phyloP scores from a whole-genome alignment of 2,329 filamentous ascomycete genomes.

The Phaeosphaeriaceae sp. region DNA sequence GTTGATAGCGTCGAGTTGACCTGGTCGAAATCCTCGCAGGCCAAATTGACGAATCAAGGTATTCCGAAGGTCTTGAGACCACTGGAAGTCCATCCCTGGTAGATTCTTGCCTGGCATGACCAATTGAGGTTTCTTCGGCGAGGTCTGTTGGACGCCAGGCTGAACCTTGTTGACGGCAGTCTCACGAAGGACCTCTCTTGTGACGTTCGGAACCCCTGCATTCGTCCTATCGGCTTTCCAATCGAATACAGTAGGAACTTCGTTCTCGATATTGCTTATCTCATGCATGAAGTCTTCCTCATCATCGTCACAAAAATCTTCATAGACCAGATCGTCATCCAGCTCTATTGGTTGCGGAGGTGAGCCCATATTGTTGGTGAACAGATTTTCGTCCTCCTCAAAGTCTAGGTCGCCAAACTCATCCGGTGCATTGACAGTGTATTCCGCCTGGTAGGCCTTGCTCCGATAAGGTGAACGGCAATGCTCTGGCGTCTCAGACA shows the following conservation, averaged over 20 bases:
- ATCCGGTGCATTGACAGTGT: conserved; percentile 10
- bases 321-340: conserved; percentile 25
- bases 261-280: conserved; percentile 53
- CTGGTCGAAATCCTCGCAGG: conserved; percentile 84
- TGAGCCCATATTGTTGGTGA: conserved; percentile 21
- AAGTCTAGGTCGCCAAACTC: conserved; percentile 38
- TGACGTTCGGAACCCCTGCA: conserved; percentile 14
- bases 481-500: conserved; percentile 36
- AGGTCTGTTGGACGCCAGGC: conserved; percentile 22
- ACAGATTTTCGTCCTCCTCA: conserved; percentile 27
- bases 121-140: conserved; percentile 38
- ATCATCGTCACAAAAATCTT: conserved; percentile 38
- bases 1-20: conserved; percentile 96
- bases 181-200: conserved; percentile 42
- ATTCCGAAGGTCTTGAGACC: conserved; percentile 85
- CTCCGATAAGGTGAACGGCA: conserved; percentile 16
- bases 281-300: conserved; percentile 50
- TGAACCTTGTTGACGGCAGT: conserved; percentile 30
- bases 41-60: conserved; percentile 85
- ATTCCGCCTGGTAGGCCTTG: not conserved
- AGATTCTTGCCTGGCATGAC: conserved; percentile 38
- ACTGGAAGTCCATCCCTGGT: conserved; percentile 62
- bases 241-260: conserved; percentile 34
- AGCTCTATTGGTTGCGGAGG: conserved; percentile 15
- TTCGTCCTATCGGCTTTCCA: conserved; percentile 38